A percentile compares a stretch with the other conserved stretches of the same genome.
These are phyloP conservation scores for Trebouxia gelatinosa DNA, from an alignment of 163 green algal genomes.

Conservation along the genomic window DNA sequence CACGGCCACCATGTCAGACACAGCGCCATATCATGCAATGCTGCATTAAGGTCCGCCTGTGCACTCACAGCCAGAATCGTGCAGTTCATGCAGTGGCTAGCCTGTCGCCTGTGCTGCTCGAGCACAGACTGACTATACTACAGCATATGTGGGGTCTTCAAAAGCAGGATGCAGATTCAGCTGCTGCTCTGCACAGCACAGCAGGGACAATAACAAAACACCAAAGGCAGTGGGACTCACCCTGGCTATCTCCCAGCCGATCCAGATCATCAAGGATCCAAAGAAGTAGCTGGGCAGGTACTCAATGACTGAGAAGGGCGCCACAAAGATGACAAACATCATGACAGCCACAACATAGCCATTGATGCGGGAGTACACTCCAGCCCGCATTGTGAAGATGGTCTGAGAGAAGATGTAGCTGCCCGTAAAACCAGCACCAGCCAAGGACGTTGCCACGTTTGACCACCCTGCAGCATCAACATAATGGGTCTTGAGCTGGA, in stretches of 20 bases:
- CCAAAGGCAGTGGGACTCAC: background rate
- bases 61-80: too few relatives aligned
- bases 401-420: slow-evolving; percentile 70
- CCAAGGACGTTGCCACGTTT: slow-evolving; percentile 23
- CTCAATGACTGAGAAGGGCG: slow-evolving; percentile 34
- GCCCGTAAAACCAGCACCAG: slow-evolving; percentile 50
- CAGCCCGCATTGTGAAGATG: slow-evolving; percentile 80
- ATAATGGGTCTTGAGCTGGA: too few relatives aligned
- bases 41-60: too few relatives aligned
- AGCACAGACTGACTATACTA: background rate
- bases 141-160: background rate
- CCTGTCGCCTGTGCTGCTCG: background rate
- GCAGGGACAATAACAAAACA: background rate
- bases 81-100: too few relatives aligned
- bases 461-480: slow-evolving; percentile 10
- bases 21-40: too few relatives aligned
- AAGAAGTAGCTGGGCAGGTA: slow-evolving; percentile 83
- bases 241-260: slow-evolving; percentile 3
- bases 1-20: too few relatives aligned
- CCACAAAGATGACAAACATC: slow-evolving; percentile 14
- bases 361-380: slow-evolving; percentile 45
- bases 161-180: background rate
- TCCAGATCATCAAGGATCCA: slow-evolving; percentile 56
- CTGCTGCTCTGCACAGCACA: background rate
- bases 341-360: background rate